These are phyloP conservation scores for Aspergillus funiculosus DNA, from an alignment of 495 filamentous ascomycete genomes.

Conservation along the genomic window DNA sequence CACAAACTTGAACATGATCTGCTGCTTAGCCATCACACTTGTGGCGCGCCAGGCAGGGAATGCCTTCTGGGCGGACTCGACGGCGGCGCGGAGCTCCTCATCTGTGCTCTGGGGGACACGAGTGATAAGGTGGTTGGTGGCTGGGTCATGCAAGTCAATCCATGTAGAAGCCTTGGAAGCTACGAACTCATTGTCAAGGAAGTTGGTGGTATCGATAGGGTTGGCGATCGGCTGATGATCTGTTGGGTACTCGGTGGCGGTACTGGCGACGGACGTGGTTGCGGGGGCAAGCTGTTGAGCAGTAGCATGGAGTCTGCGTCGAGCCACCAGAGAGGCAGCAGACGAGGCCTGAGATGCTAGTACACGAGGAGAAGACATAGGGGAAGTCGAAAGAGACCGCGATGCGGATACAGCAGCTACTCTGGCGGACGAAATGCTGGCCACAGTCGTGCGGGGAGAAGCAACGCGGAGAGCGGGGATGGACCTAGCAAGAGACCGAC, in stretches of 20 bases:
- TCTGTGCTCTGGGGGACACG: constrained; percentile 95
- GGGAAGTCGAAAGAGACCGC: constrained; percentile 26
- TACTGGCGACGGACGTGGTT: constrained; percentile 50
- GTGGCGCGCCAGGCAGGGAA: constrained; percentile 84
- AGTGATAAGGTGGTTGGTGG: constrained; percentile 96
- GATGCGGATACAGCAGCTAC: constrained; percentile 22
- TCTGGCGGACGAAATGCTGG: constrained; percentile 22
- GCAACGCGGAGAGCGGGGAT: constrained; percentile 42
- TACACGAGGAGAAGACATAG: constrained; percentile 19
- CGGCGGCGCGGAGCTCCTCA: constrained; percentile 81
- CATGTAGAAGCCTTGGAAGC: constrained; percentile 62
- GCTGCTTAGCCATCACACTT: constrained; percentile 78
- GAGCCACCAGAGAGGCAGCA: constrained; percentile 24
- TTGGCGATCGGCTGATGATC: constrained; percentile 70
- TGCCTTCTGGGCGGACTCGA: constrained; percentile 80
- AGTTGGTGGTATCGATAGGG: constrained; percentile 79
- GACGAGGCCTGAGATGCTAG: constrained; percentile 19
- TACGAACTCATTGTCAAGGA: constrained; percentile 86
- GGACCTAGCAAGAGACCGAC: constrained; percentile 38
- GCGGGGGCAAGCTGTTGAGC: constrained; percentile 52
- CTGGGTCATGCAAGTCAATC: constrained; percentile 93
- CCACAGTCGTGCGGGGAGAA: constrained; percentile 37
- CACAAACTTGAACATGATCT: constrained; percentile 97
- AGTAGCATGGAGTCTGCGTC: constrained; percentile 51
- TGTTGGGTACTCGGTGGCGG: constrained; percentile 69